Evolutionary conservation across 2,329 filamentous ascomycete species (phyloP).

Genomic region (Diaporthe citrichinensis): DNA sequence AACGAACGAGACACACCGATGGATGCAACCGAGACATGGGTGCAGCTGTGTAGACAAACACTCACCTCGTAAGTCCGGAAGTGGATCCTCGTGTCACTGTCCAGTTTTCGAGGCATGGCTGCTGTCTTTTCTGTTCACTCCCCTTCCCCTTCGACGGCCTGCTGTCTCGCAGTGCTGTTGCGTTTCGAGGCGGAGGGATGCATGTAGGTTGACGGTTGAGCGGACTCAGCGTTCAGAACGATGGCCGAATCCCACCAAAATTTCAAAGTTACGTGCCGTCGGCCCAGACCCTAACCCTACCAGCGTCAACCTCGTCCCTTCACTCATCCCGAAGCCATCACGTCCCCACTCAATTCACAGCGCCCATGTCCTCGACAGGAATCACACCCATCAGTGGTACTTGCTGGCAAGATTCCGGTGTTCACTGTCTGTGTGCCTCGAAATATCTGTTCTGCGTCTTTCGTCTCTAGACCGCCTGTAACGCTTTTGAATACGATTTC

Average conservation of each 20-base stretch:
- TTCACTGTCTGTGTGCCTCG: no score
- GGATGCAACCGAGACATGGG: not conserved
- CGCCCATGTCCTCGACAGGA: no score
- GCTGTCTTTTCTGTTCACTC: not conserved
- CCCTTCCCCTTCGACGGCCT: slow-evolving; percentile 26
- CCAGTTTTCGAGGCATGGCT: slow-evolving; percentile 39
- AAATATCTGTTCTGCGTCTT: no score
- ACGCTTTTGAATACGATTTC: no score
- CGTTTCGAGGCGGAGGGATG: not conserved
- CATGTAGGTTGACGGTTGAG: not conserved
- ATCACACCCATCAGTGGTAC: no score
- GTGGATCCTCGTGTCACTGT: slow-evolving; percentile 39
- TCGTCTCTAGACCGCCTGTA: no score
- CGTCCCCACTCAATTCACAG: no score
- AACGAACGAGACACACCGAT: not conserved
- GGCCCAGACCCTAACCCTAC: slow-evolving; percentile 2
- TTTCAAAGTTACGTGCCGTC: slow-evolving; percentile 20
- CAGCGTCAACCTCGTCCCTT: not conserved
- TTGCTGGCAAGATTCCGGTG: no score
- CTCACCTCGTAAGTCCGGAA: slow-evolving; percentile 39
- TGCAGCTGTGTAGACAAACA: not conserved
- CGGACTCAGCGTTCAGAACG: slow-evolving; percentile 13
- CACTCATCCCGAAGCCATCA: no score
- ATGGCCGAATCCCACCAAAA: slow-evolving; percentile 14
- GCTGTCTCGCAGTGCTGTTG: slow-evolving; percentile 9